Evolutionary conservation across 306 rosid species (phyloP), one percentile per base, ranked within the genome.

Genomic region (Cicer arietinum): DNA sequence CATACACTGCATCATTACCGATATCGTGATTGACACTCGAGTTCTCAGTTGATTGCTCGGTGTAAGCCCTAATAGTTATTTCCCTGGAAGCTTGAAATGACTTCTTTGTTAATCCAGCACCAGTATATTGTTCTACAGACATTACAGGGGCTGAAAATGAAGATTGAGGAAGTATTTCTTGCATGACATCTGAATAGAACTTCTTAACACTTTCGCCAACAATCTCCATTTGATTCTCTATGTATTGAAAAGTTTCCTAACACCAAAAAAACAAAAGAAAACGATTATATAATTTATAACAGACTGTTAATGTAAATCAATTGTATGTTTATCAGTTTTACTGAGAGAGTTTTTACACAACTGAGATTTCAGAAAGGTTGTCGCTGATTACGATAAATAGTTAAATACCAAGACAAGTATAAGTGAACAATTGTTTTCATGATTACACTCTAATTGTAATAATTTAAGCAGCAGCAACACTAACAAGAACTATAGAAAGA

Each of bases 171-270:
- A 84, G 81, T 68, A 92, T 78, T 84, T 94, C 97, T 68, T 94
- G 81, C 84, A 92, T 18, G 43, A 88, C 86, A 71, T 89, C 96
- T 7, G 88, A 87, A 74, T 82, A 94, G 73, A 94, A 81, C 85
- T 78, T 86, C 79, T 72, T 94, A 79, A 92, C 90, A 80, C 79
- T 88, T 56, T 76, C 92, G 76, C 96, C 93, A 48, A 90, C 97
- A 78, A 76, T 89, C 80, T 86, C 88, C 84, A 90, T 90, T 79
- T 90, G 92, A 84, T 85, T 79, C 89, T 90, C 98, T 13, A 94
- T 76, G 85, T 91, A 90, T 58, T 87, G 84, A 67, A 83, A 78
- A 0, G 96, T 88, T 69, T 92, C 96, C 96, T 94, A 85, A 64
- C 30, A 79, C 79, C 74, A 77, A 71, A 18, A 70, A 71, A 74